These are phyloP conservation scores for Iris macrosiphon DNA, from an alignment of 106 monocot genomes.

Conservation along the genomic window DNA sequence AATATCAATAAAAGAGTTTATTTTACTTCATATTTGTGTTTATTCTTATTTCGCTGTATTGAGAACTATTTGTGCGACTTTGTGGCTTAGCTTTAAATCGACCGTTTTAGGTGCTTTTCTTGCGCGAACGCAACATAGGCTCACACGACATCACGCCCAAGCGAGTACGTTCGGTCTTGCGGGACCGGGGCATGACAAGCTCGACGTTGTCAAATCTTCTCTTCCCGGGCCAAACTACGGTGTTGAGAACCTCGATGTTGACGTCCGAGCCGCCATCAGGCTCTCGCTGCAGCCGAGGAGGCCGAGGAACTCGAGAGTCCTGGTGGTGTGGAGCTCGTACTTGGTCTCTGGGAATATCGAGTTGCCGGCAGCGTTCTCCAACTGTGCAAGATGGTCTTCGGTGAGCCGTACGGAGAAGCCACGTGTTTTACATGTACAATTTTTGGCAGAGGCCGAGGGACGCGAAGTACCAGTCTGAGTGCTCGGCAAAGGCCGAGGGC, in stretches of 20 bases:
- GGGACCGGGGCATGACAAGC: too few relatives aligned
- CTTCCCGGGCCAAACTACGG: conserved; percentile 80
- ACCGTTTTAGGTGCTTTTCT: too few relatives aligned
- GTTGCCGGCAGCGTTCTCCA: conserved; percentile 34
- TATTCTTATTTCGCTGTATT: too few relatives aligned
- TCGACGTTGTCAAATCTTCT: conserved; percentile 75
- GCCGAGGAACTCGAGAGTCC: conserved; percentile 79
- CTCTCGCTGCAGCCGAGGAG: conserved; percentile 25
- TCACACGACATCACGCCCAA: too few relatives aligned
- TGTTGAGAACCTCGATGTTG: conserved; percentile 81
- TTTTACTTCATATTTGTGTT: too few relatives aligned
- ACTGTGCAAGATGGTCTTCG: conserved; percentile 27
- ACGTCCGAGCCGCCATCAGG: conserved; percentile 41
- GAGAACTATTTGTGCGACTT: too few relatives aligned
- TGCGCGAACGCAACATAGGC: too few relatives aligned
- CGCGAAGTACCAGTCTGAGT: conserved; percentile 60
- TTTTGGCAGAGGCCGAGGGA: conserved; percentile 58
- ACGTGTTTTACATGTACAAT: conserved; percentile 59
- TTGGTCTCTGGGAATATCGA: conserved; percentile 50
- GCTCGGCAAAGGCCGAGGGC: conserved; percentile 45
- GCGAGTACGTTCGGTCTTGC: too few relatives aligned
- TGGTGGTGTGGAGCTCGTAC: conserved; percentile 83
- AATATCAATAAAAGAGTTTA: too few relatives aligned
- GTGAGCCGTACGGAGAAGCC: conserved; percentile 79
- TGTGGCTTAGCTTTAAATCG: too few relatives aligned